Conservation (phyloP, 2,329 filamentous ascomycete species). For the Fusarium irregulare region DNA sequence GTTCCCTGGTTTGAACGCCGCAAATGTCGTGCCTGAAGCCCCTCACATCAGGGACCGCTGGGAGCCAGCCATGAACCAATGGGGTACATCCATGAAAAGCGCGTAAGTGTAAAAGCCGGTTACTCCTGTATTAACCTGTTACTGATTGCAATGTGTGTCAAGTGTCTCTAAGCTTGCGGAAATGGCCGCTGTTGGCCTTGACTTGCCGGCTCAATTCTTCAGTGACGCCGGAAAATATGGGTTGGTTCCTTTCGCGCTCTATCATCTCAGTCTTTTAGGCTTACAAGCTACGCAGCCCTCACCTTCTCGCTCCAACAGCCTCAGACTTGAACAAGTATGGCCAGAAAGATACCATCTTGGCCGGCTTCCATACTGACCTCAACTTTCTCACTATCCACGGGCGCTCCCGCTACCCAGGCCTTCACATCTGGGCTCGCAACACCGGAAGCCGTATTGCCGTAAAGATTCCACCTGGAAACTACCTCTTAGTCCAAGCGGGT, state of each 20-base stretch:
- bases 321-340: conserved; percentile 68
- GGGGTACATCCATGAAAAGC: conserved; percentile 70
- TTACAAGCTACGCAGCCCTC: conserved; percentile 56
- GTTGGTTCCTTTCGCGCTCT: conserved; percentile 46
- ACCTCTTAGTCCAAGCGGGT: conserved; percentile 70
- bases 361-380: conserved; percentile 72
- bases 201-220: conserved; percentile 64
- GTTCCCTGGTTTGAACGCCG: conserved; percentile 66
- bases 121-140: background rate
- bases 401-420: conserved; percentile 69
- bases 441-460: conserved; percentile 69
- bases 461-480: conserved; percentile 67
- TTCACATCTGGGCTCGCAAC: conserved; percentile 73
- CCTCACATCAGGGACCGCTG: conserved; percentile 62
- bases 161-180: conserved; percentile 67
- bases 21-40: conserved; percentile 65
- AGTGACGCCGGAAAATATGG: conserved; percentile 67
- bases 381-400: conserved; percentile 75
- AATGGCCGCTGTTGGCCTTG: conserved; percentile 69
- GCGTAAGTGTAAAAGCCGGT: conserved; percentile 56
- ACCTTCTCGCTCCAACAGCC: conserved; percentile 70
- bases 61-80: conserved; percentile 66
- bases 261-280: background rate
- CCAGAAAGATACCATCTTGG: conserved; percentile 66
- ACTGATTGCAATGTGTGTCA: conserved; percentile 33